Conservation (phyloP, 768 basidiomycete species). For the Suillus brevipes region DNA sequence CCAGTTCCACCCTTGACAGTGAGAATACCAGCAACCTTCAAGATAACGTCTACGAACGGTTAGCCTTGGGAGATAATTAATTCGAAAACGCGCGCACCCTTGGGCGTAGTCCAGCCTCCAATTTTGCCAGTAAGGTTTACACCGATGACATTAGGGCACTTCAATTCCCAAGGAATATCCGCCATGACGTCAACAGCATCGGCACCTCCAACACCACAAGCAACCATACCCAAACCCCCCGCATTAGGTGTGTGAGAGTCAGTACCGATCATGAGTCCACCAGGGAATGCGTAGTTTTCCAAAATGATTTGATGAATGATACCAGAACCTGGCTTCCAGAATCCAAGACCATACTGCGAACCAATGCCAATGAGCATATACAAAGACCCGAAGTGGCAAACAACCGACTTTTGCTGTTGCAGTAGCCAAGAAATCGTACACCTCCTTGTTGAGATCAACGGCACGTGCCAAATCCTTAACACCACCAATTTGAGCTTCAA, state of each 20-base stretch:
- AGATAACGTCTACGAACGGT: constrained; percentile 76
- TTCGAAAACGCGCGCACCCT: constrained; percentile 53
- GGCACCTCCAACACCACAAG: constrained; percentile 98
- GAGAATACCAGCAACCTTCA: constrained; percentile 98
- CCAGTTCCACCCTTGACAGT: constrained; percentile 99
- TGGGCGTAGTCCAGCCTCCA: constrained; percentile 95
- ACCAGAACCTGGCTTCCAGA: constrained; percentile 99
- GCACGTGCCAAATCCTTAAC: constrained; percentile 92
- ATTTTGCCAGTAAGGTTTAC: constrained; percentile 96
- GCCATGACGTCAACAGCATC: constrained; percentile 99
- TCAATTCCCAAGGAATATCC: constrained; percentile 96
- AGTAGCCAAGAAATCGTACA: constrained; percentile 98
- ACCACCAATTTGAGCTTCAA: constrained; percentile 95
- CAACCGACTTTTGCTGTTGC: constrained; percentile 81
- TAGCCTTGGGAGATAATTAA: constrained; percentile 2
- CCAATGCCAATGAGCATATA: not conserved
- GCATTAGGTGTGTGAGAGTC: constrained; percentile 99
- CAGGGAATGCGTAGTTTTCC: constrained; percentile 99
- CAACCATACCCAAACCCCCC: constrained; percentile 98
- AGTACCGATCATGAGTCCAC: constrained; percentile 99
- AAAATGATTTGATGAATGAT: constrained; percentile 99
- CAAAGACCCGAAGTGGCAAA: not conserved
- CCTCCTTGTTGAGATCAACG: constrained; percentile 93
- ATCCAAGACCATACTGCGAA: constrained; percentile 90
- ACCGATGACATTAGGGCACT: constrained; percentile 99